Evolutionary conservation across 2,329 filamentous ascomycete genomes (phyloP).

Genomic region (Diplocarpon mali): DNA sequence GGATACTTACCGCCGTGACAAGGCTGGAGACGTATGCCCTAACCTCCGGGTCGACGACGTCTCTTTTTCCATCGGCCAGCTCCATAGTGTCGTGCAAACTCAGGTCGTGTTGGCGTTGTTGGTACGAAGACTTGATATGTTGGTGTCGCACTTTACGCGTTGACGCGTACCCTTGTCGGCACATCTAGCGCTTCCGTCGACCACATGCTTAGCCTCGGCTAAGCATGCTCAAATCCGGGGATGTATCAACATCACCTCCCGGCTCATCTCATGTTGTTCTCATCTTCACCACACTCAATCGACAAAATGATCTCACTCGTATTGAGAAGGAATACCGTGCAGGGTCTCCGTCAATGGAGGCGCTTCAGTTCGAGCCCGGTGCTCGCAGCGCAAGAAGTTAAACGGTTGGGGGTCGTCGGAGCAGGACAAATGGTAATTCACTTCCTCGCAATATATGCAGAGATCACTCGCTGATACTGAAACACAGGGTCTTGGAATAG

Average conservation of each 20-base stretch:
- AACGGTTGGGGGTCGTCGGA: constrained; percentile 81
- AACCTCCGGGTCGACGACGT: constrained; percentile 80
- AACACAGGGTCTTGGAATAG: constrained; percentile 79
- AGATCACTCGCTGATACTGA: constrained; percentile 7
- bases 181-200: constrained; percentile 1
- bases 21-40: constrained; percentile 89
- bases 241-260: constrained; percentile 5
- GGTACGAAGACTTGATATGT: neutral
- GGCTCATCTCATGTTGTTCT: neutral
- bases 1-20: constrained; percentile 57
- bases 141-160: constrained; percentile 6
- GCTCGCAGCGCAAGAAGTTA: constrained; percentile 59
- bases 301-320: constrained; percentile 22
- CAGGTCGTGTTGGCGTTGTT: neutral
- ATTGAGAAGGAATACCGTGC: constrained; percentile 18
- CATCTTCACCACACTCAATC: constrained; percentile 1
- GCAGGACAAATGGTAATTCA: constrained; percentile 83
- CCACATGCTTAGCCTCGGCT: constrained; percentile 11
- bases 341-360: constrained; percentile 27
- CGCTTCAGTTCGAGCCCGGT: constrained; percentile 60
- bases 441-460: neutral
- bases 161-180: constrained; percentile 13
- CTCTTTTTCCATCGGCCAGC: constrained; percentile 37
- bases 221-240: constrained; percentile 10
- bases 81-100: constrained; percentile 37